phyloP scores from a whole-genome alignment of 2,329 filamentous ascomycete genomes.

The Beauveria australis region DNA sequence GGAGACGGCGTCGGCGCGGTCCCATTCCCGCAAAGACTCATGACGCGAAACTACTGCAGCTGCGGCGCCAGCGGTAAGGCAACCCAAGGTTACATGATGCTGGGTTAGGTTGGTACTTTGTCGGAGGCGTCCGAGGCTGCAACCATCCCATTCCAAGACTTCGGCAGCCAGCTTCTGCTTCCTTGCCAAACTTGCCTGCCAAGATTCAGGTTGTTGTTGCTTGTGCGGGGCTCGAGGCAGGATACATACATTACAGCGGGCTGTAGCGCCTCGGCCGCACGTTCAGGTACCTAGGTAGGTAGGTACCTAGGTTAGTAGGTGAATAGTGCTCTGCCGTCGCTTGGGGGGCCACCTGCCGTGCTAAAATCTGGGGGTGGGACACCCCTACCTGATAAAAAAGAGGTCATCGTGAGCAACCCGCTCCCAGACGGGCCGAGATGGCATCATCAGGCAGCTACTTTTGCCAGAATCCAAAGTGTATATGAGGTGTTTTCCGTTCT shows the following conservation, averaged over 20 bases:
- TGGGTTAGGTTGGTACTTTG: not conserved
- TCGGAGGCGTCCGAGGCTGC: not conserved
- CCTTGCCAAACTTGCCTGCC: not conserved
- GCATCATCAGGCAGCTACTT: too few species aligned
- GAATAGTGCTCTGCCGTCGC: not conserved
- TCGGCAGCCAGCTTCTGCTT: too few species aligned
- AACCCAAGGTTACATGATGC: not conserved
- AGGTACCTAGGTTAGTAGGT: too few species aligned
- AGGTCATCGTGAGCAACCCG: not conserved
- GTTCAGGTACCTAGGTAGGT: too few species aligned
- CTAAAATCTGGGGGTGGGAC: slow-evolving; percentile 16
- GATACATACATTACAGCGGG: not conserved
- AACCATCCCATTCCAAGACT: not conserved
- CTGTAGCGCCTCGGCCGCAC: not conserved
- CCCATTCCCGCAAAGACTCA: not conserved
- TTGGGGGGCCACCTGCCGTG: not conserved
- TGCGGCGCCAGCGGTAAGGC: not conserved
- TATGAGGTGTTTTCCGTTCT: too few species aligned
- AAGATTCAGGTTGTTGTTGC: not conserved
- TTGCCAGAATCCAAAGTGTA: too few species aligned
- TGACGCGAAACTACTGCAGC: not conserved
- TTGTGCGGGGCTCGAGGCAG: not conserved
- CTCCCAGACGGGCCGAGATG: not conserved
- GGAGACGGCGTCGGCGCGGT: not conserved
- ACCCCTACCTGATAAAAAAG: not conserved